Conservation (phyloP, 2,329 filamentous ascomycete genomes). For the Dichotomopilus funicola region DNA sequence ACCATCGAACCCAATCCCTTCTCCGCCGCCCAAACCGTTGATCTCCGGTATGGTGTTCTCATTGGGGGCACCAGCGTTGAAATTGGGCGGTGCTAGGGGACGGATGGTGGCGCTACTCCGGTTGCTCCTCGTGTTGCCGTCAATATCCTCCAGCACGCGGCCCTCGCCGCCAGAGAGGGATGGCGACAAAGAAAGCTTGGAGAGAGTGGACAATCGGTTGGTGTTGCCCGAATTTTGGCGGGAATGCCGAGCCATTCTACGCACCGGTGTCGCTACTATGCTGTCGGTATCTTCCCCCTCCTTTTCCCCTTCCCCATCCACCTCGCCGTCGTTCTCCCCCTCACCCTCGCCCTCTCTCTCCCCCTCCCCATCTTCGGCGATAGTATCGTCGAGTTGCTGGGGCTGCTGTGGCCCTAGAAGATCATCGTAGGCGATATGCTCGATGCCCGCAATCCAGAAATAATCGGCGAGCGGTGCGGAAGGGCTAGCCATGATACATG, state of each 20-base stretch:
- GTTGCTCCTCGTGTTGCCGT: constrained; percentile 55
- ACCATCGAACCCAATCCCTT: constrained; percentile 27
- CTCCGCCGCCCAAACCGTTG: constrained; percentile 22
- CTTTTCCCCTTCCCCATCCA: constrained; percentile 42
- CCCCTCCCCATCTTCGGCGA: constrained; percentile 56
- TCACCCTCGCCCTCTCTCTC: constrained; percentile 25
- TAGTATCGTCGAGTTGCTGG: constrained; percentile 39
- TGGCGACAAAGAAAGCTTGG: constrained; percentile 30
- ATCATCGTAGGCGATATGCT: constrained; percentile 60
- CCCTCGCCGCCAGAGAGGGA: constrained; percentile 32
- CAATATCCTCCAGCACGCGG: constrained; percentile 50
- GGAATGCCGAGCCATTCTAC: constrained; percentile 48
- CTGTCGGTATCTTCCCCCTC: constrained; percentile 41
- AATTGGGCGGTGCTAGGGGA: constrained; percentile 29
- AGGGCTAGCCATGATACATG: constrained; percentile 50
- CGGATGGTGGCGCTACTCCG: constrained; percentile 61
- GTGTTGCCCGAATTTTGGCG: constrained; percentile 50
- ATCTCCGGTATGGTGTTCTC: constrained; percentile 15
- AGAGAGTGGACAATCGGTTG: constrained; percentile 47
- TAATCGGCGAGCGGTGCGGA: constrained; percentile 65
- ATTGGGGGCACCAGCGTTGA: constrained; percentile 23
- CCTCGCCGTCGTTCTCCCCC: too few relatives aligned
- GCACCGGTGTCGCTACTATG: constrained; percentile 28
- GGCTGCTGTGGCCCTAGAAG: constrained; percentile 4
- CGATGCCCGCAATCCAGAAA: constrained; percentile 69